Evolutionary conservation across 768 basidiomycete species (phyloP), one percentile per base, ranked within the genome.

Genomic region (Artomyces pyxidatus): DNA sequence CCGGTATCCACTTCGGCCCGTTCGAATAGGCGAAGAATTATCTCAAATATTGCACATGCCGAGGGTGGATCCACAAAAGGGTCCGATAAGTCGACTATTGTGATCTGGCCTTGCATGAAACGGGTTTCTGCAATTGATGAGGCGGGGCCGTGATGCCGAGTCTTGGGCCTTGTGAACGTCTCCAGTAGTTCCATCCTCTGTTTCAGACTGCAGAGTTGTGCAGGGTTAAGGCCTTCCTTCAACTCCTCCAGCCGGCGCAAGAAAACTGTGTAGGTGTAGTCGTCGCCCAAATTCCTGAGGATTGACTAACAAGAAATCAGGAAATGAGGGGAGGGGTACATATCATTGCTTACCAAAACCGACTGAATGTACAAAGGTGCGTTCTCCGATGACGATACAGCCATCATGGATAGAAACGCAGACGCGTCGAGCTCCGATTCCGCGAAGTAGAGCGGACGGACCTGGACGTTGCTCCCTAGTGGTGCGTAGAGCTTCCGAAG

Each of bases 371-470:
- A 87, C 1, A 87, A 60, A 0, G 85, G 85, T 0, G 81, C 76
- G 0, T 71, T 67, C 1, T 83, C 80, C 0, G 79, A 76, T 0
- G 77, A 75, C 0, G 73, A 77, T 0, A 85, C 68, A 0, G 83
- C 78, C 85, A 87, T 87, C 78, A 87, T 81, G 0, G 82, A 82
- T 27, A 86, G 55, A 49, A 87, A 80, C 1, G 84, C 81, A 16
- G 78, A 65, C 0, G 81, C 80, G 59, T 86, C 85, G 0, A 86
- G 69, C 49, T 88, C 85, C 4, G 71, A 65, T 51, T 79, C 75
- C 3, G 69, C 65, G 45, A 87, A 75, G 0, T 71, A 59, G 11
- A 88, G 59, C 0, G 83, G 78, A 44, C 76, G 68, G 0, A 87
- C 79, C 0, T 50, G 64, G 4, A 86, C 67, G 25, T 70, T 65